phyloP scores from a whole-genome alignment of 208 protist genomes.

The Hexamita inflata region DNA sequence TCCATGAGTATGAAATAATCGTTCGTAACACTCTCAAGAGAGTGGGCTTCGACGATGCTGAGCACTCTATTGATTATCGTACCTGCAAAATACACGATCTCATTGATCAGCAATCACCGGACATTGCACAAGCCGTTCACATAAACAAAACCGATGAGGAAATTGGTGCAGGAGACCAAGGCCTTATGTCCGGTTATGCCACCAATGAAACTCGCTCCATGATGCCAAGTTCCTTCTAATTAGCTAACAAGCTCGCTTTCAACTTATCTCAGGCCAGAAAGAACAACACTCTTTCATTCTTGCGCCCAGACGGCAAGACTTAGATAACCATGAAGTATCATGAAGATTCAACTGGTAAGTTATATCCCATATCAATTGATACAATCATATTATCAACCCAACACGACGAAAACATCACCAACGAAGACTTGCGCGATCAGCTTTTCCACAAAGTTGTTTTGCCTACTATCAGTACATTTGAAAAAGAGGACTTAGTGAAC shows the following conservation, averaged over 20 bases:
- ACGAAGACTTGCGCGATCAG: conserved; percentile 64
- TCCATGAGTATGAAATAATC: conserved; percentile 91
- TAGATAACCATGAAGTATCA: conserved; percentile 92
- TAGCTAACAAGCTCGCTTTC: conserved; percentile 71
- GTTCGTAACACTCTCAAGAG: conserved; percentile 81
- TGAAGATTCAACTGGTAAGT: conserved; percentile 61
- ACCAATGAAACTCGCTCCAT: conserved; percentile 89
- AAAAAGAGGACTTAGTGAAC: background rate
- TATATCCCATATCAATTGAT: conserved; percentile 75
- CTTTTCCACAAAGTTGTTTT: conserved; percentile 37
- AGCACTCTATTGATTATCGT: conserved; percentile 54
- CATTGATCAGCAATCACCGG: conserved; percentile 70
- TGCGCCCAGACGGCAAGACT: conserved; percentile 94
- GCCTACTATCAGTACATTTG: conserved; percentile 2
- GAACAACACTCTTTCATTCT: conserved; percentile 68
- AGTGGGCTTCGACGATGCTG: conserved; percentile 83
- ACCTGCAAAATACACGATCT: background rate
- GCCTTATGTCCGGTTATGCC: conserved; percentile 99
- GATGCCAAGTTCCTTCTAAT: conserved; percentile 88
- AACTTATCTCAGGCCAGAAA: conserved; percentile 58
- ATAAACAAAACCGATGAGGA: conserved; percentile 71
- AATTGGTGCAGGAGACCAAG: conserved; percentile 94
- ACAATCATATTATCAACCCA: conserved; percentile 95
- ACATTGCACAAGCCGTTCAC: conserved; percentile 92
- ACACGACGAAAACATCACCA: conserved; percentile 75